A percentile compares a stretch with the other conserved stretches of the same genome.
Conservation (phyloP, 139 green algal genomes). For the Auxenochlorella pyrenoidosa region DNA sequence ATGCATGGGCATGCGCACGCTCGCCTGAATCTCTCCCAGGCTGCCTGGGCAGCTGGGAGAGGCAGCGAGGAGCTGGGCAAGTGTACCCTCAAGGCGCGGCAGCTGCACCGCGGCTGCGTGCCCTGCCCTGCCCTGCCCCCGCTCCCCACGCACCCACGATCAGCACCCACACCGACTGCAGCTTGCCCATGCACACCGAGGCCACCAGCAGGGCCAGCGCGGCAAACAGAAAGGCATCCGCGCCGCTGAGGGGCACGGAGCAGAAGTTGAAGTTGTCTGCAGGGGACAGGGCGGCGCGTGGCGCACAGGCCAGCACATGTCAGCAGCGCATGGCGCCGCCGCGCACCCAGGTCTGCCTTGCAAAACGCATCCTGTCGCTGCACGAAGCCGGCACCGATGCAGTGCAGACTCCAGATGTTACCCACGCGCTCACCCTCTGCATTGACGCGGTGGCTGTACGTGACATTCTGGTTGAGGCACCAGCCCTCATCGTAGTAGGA, state of each 20-base stretch:
- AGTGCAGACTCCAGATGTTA: too few species aligned
- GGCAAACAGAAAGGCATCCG: slow-evolving; percentile 57
- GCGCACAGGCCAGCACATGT: not conserved
- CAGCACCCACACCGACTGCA: slow-evolving; percentile 53
- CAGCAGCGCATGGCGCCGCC: not conserved
- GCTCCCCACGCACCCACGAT: slow-evolving; percentile 22
- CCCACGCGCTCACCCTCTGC: slow-evolving; percentile 5
- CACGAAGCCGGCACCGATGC: too few species aligned
- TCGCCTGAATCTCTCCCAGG: too few species aligned
- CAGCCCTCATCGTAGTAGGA: not conserved
- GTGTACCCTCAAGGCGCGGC: not conserved
- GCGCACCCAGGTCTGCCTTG: not conserved
- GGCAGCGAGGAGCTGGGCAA: too few species aligned
- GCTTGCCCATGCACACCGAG: slow-evolving; percentile 49
- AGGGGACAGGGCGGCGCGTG: not conserved
- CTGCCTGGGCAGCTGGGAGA: too few species aligned
- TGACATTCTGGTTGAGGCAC: slow-evolving; percentile 16
- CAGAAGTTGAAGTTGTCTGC: slow-evolving; percentile 46
- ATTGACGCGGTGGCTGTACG: slow-evolving; percentile 6
- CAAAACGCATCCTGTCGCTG: too few species aligned
- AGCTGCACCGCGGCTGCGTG: not conserved
- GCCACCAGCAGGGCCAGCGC: slow-evolving; percentile 51
- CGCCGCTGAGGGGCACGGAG: slow-evolving; percentile 33
- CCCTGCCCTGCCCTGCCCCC: too few species aligned
- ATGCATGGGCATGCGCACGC: too few species aligned